Conservation (phyloP, 1,139 yeast species). For the Yamadazyma aaseri region DNA sequence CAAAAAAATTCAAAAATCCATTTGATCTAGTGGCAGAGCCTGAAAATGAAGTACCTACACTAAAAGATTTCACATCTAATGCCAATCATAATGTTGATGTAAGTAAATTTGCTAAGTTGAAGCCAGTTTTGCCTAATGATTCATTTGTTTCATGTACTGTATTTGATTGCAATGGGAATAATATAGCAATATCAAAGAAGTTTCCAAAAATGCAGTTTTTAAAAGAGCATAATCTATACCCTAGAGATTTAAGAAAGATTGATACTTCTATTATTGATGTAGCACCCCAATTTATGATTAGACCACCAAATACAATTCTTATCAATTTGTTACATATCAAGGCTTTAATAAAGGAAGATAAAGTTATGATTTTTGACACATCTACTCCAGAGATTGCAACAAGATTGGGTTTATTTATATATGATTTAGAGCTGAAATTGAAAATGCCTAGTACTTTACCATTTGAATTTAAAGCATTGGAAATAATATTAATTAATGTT, state of each 20-base stretch:
- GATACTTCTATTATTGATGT: slow-evolving; percentile 89
- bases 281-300: slow-evolving; percentile 81
- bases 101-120: slow-evolving; percentile 30
- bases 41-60: slow-evolving; percentile 12
- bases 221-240: slow-evolving; percentile 70
- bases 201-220: slow-evolving; percentile 76
- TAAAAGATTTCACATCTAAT: slow-evolving; percentile 18
- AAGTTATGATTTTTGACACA: slow-evolving; percentile 80
- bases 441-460: slow-evolving; percentile 36
- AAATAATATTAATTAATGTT: slow-evolving; percentile 81
- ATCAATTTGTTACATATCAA: slow-evolving; percentile 82
- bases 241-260: slow-evolving; percentile 81
- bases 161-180: slow-evolving; percentile 71
- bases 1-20: slow-evolving; percentile 8
- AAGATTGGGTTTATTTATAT: slow-evolving; percentile 77
- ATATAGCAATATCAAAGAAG: slow-evolving; percentile 71
- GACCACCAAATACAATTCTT: slow-evolving; percentile 70
- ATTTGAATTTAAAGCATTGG: slow-evolving; percentile 89
- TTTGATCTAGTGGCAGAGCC: slow-evolving; percentile 13
- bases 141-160: slow-evolving; percentile 65
- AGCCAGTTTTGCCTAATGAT: slow-evolving; percentile 61
- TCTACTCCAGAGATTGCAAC: slow-evolving; percentile 53
- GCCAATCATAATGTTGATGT: slow-evolving; percentile 14
- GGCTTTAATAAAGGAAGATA: slow-evolving; percentile 78
- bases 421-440: slow-evolving; percentile 80